Evolutionary conservation across 257 asterid species (phyloP).

Genomic region (Parsonsia alboflavescens): DNA sequence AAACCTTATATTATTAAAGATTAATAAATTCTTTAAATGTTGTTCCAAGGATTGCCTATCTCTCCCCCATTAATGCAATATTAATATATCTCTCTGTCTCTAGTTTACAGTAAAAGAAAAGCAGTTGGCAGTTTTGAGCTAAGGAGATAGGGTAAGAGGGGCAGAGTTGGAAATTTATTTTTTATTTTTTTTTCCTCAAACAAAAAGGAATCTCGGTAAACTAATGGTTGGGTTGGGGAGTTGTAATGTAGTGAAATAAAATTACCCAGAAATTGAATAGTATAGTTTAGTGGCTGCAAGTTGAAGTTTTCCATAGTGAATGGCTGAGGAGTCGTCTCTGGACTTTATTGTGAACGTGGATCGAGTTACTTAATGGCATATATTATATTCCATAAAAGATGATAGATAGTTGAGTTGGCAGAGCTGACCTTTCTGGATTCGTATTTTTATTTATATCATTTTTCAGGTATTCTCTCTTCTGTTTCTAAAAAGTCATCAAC

Average conservation of each 20-base stretch:
- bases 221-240: not conserved
- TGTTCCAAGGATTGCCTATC: not conserved
- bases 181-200: no score
- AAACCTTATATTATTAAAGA: not conserved
- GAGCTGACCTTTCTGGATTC: constrained; percentile 38
- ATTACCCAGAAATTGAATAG: not conserved
- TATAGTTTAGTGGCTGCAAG: not conserved
- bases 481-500: not conserved
- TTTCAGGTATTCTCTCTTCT: not conserved
- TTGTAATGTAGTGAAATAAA: not conserved
- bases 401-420: no score
- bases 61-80: not conserved
- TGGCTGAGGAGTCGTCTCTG: not conserved
- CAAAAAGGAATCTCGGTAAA: no score
- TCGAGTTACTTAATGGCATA: not conserved
- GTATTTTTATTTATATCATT: constrained; percentile 40
- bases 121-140: no score
- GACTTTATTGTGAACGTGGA: not conserved
- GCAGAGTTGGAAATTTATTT: no score
- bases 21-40: not conserved
- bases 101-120: no score
- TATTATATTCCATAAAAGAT: no score
- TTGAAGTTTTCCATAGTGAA: not conserved
- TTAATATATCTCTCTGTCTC: no score
- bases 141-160: no score